Conservation (phyloP, 2,329 filamentous ascomycete species). For the Ophiostoma pallidulum region DNA sequence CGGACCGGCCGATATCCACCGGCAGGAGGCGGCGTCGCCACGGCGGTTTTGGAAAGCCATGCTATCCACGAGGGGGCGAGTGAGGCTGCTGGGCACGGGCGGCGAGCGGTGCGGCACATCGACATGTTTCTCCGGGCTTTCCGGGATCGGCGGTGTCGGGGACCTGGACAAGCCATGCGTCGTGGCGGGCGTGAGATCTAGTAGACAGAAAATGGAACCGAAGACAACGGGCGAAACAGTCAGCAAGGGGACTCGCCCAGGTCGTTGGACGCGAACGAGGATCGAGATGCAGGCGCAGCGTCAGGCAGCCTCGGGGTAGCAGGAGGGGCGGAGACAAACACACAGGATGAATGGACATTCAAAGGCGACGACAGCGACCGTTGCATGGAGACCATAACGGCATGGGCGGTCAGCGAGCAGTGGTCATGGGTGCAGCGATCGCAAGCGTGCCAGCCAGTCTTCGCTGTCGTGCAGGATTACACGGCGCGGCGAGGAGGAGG, state of each 20-base stretch:
- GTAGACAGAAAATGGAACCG: neutral
- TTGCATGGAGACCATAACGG: slow-evolving; percentile 52
- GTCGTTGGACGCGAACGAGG: too few species aligned
- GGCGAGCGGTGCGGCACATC: slow-evolving; percentile 39
- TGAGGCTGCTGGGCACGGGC: slow-evolving; percentile 46
- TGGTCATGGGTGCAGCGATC: neutral
- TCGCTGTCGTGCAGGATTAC: too few species aligned
- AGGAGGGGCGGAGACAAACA: neutral
- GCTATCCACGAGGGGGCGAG: slow-evolving; percentile 36
- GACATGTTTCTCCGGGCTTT: slow-evolving; percentile 40
- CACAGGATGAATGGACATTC: slow-evolving; percentile 40
- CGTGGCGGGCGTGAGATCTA: slow-evolving; percentile 43
- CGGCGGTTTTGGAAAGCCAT: slow-evolving; percentile 35
- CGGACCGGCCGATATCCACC: slow-evolving; percentile 31
- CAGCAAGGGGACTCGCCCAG: too few species aligned
- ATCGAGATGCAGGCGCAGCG: too few species aligned
- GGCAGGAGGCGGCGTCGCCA: slow-evolving; percentile 34
- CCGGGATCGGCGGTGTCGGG: slow-evolving; percentile 34
- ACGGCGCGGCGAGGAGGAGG: too few species aligned
- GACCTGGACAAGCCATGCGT: slow-evolving; percentile 44
- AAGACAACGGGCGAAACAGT: too few species aligned
- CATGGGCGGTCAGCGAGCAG: neutral
- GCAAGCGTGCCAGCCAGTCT: neutral
- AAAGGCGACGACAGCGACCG: slow-evolving; percentile 54
- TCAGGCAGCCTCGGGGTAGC: too few species aligned